Percentiles rank a stretch among this genome's conserved stretches.
phyloP scores from a whole-genome alignment of 225 moss, liverwort and hornwort species.

The Sphagnum contortum region DNA sequence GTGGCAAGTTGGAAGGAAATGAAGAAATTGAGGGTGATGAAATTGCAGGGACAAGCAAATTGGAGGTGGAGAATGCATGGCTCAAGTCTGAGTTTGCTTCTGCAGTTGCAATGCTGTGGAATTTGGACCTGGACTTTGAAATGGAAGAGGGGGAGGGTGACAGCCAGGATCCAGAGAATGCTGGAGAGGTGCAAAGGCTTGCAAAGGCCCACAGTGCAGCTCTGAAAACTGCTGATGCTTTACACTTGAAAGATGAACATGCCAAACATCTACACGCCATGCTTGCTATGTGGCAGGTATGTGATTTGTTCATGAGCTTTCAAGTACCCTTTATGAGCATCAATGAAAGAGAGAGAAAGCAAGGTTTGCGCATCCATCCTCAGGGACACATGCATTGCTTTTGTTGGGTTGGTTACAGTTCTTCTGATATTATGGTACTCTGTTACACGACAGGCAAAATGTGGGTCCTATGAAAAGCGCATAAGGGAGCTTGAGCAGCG shows the following conservation, averaged over 20 bases:
- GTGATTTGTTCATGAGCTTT: too few relatives aligned
- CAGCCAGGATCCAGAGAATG: conserved; percentile 45
- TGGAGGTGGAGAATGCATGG: conserved; percentile 98
- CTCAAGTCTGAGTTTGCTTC: conserved; percentile 96
- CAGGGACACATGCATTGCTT: too few relatives aligned
- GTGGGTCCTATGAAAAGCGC: conserved; percentile 78
- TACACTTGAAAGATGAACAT: conserved; percentile 87
- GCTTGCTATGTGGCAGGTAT: conserved; percentile 56
- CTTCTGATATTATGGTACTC: too few relatives aligned
- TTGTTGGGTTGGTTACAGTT: too few relatives aligned
- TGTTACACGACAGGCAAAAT: conserved; percentile 36
- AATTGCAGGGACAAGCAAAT: conserved; percentile 86
- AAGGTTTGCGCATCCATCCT: too few relatives aligned
- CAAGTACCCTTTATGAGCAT: too few relatives aligned
- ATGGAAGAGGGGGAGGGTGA: conserved; percentile 65
- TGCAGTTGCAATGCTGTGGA: conserved; percentile 80
- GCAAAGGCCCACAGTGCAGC: conserved; percentile 28
- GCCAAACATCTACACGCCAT: conserved; percentile 69
- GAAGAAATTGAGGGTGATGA: conserved; percentile 71
- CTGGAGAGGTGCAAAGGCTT: conserved; percentile 24
- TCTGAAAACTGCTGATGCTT: conserved; percentile 74
- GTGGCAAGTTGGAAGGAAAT: conserved; percentile 35
- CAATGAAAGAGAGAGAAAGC: too few relatives aligned
- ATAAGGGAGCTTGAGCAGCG: conserved; percentile 94
- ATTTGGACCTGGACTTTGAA: conserved; percentile 71